Conservation (phyloP, 768 basidiomycete species). For the Calvatia gigantea region DNA sequence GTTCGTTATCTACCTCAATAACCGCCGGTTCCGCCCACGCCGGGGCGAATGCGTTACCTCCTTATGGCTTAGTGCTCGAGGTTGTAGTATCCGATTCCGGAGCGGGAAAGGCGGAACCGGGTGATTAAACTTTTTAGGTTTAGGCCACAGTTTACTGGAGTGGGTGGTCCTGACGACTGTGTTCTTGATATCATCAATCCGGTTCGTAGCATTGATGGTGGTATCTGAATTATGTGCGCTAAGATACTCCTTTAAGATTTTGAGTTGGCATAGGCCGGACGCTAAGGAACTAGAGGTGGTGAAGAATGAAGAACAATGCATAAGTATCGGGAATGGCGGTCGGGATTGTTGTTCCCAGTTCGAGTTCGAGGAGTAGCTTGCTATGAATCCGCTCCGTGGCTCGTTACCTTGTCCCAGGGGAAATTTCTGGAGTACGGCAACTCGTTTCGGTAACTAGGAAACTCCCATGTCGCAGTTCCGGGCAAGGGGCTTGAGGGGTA, state of each 20-base stretch:
- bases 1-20: background rate
- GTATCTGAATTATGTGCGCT: background rate
- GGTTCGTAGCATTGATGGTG: background rate
- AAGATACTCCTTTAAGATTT: background rate
- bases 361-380: background rate
- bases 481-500: too few species aligned
- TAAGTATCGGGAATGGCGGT: background rate
- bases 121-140: background rate
- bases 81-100: background rate
- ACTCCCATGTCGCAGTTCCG: too few species aligned
- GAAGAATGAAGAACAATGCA: background rate
- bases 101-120: background rate
- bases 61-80: background rate
- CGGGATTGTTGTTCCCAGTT: background rate
- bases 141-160: background rate
- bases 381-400: too few species aligned
- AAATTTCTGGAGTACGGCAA: too few species aligned
- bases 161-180: background rate
- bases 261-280: background rate
- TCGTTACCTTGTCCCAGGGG: too few species aligned
- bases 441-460: too few species aligned
- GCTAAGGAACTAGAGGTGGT: background rate
- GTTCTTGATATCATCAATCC: background rate
- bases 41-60: background rate
- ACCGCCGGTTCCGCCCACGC: background rate